These are phyloP conservation scores for Saccharomycopsis sp. DNA, from an alignment of 805 yeast species.

Conservation along the genomic window DNA sequence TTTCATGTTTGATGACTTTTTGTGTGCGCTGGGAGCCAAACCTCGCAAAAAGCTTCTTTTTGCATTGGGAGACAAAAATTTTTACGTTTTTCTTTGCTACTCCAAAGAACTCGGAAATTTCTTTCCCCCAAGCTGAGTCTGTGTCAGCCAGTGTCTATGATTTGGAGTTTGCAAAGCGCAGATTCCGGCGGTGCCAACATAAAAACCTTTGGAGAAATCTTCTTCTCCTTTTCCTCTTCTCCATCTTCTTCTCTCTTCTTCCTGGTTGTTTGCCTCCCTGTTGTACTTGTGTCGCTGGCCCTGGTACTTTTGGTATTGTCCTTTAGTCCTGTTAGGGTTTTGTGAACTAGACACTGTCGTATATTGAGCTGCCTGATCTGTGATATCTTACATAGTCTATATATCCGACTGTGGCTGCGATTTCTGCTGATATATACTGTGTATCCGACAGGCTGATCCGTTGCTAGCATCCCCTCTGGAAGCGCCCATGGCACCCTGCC, in stretches of 20 bases:
- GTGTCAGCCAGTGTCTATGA: not conserved
- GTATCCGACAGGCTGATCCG: no score
- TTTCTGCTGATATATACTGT: no score
- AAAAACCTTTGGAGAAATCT: not conserved
- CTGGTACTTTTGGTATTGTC: not conserved
- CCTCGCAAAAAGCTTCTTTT: not conserved
- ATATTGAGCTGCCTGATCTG: not conserved
- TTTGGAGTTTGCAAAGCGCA: not conserved
- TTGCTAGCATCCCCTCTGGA: no score
- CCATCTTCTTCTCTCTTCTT: not conserved
- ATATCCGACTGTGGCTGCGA: no score
- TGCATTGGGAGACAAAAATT: not conserved
- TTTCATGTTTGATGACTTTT: constrained; percentile 12
- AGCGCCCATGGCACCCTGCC: no score
- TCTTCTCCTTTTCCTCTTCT: not conserved
- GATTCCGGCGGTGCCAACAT: not conserved
- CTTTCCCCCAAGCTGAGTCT: not conserved
- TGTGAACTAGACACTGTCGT: constrained; percentile 14
- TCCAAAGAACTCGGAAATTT: not conserved
- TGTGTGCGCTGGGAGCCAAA: constrained; percentile 3
- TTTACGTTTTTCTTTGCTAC: not conserved
- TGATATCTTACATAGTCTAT: not conserved
- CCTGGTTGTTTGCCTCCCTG: not conserved
- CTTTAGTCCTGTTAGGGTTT: constrained; percentile 6
- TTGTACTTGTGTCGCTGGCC: not conserved